phyloP scores from a whole-genome alignment of 495 filamentous ascomycete genomes.

The Barbatosphaeria neglecta region DNA sequence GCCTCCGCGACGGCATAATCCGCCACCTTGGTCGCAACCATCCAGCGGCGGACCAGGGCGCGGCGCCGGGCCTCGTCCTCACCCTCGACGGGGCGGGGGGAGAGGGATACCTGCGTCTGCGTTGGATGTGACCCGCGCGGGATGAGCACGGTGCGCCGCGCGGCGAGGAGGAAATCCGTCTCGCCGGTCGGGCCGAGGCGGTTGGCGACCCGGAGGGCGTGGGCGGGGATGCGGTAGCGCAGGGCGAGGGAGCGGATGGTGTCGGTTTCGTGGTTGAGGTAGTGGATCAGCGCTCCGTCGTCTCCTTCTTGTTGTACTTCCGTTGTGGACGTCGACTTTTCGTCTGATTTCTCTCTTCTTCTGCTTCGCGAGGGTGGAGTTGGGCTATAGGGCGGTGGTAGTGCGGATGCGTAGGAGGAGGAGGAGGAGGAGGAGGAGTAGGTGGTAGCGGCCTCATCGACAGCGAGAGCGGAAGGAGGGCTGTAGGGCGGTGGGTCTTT shows the following conservation, averaged over 20 bases:
- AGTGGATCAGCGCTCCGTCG: constrained; percentile 50
- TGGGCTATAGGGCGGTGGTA: neutral
- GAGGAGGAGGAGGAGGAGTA: constrained; percentile 8
- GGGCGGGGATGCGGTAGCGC: constrained; percentile 50
- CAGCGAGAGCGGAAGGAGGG: constrained; percentile 18
- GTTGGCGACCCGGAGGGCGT: constrained; percentile 47
- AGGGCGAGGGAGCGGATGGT: constrained; percentile 53
- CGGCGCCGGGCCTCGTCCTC: constrained; percentile 58
- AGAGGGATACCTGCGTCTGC: constrained; percentile 50
- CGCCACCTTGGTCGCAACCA: constrained; percentile 57
- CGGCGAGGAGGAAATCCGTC: constrained; percentile 52
- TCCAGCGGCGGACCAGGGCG: constrained; percentile 54
- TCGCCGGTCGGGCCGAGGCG: constrained; percentile 34
- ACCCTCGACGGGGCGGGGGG: constrained; percentile 52
- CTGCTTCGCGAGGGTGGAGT: neutral
- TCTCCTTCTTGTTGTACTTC: neutral
- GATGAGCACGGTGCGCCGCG: constrained; percentile 54
- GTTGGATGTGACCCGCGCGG: constrained; percentile 50
- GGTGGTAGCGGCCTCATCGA: too few relatives aligned
- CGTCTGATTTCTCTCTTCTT: neutral
- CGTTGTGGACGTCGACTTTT: neutral
- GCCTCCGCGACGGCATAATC: constrained; percentile 65
- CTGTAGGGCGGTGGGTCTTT: constrained; percentile 47
- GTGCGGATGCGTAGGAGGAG: neutral
- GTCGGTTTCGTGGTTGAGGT: constrained; percentile 50